Base-by-base conservation (phyloP, 352 stramenopile genomes). In the Phytophthora syringae region DNA sequence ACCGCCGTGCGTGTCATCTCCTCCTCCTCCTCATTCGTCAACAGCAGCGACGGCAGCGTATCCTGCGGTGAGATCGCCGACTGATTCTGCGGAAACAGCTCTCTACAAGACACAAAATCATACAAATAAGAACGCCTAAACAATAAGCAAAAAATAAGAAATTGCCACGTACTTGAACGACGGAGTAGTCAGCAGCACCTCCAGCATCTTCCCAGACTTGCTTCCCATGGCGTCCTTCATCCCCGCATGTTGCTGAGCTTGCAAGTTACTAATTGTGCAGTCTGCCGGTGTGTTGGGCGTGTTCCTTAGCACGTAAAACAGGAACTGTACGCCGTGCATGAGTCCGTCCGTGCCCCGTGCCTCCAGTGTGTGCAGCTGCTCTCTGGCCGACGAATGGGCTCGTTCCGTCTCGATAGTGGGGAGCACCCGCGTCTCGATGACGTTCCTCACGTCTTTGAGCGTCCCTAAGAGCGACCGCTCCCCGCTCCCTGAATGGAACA, bases 211-310 rank as follows among this genome's bases (percentile, higher is more conserved):
- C 6, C 86, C 86, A 4, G 86, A 93, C 69, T 93, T 95, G 44
- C 79, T 90, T 24, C 86, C 70, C 86, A 95, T 93, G 20, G 84
- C 86, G 53, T 95, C 86, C 69, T 87, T 93, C 86, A 95, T 95
- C 36, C 84, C 84, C 18, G 80, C 72, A 60, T 95, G 86, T 47
- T 95, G 86, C 63, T 95, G 86, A 10, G 76, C 75, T 49, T 91
- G 86, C 16, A 95, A 52, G 59, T 93, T 93, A 45, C 78, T 92
- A 60, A 95, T 95, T 6, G 86, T 95, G 37, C 86, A 95, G 58
- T 95, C 86, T 0, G 74, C 86, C 0, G 86, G 86, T 4, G 86
- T 93, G 71, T 95, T 95, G 13, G 86, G 76, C 28, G 86, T 93
- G 52, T 95, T 95, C 0, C 86, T 75, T 22, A 95, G 71, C 58